These are phyloP conservation scores for Vigna mungo DNA, from an alignment of 306 rosid species.

Conservation along the genomic window DNA sequence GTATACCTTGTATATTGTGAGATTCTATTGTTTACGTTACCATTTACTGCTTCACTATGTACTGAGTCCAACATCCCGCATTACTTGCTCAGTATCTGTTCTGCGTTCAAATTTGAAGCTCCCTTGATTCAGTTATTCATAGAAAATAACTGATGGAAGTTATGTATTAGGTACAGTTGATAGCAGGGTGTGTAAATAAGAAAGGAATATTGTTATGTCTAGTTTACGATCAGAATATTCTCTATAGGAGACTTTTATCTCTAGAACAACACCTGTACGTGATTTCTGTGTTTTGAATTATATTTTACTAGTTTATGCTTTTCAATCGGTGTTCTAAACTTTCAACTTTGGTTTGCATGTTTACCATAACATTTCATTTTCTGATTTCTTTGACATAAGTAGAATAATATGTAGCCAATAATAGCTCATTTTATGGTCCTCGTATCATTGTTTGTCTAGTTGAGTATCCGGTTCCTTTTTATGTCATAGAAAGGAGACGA, in stretches of 20 bases:
- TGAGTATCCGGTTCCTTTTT: background rate
- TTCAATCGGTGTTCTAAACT: background rate
- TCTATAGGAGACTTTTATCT: background rate
- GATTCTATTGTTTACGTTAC: no score
- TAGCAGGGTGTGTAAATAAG: background rate
- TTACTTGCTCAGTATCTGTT: background rate
- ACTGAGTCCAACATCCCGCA: background rate
- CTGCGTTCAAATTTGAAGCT: background rate
- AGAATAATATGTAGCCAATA: slow-evolving; percentile 6
- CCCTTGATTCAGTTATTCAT: background rate
- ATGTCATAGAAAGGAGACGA: slow-evolving; percentile 17
- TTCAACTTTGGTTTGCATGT: slow-evolving; percentile 4
- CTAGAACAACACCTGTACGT: background rate
- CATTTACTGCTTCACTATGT: no score
- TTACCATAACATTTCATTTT: background rate
- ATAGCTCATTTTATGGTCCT: slow-evolving; percentile 29
- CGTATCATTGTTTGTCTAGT: slow-evolving; percentile 20
- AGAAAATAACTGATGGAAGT: background rate
- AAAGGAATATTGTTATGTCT: background rate
- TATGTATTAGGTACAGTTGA: background rate
- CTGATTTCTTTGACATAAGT: slow-evolving; percentile 13
- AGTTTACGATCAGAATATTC: background rate
- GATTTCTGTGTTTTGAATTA: background rate
- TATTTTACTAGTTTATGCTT: background rate
- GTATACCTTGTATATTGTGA: no score